Base-by-base conservation (phyloP, 1,139 yeast species). In the Candida pseudocylindracea region DNA sequence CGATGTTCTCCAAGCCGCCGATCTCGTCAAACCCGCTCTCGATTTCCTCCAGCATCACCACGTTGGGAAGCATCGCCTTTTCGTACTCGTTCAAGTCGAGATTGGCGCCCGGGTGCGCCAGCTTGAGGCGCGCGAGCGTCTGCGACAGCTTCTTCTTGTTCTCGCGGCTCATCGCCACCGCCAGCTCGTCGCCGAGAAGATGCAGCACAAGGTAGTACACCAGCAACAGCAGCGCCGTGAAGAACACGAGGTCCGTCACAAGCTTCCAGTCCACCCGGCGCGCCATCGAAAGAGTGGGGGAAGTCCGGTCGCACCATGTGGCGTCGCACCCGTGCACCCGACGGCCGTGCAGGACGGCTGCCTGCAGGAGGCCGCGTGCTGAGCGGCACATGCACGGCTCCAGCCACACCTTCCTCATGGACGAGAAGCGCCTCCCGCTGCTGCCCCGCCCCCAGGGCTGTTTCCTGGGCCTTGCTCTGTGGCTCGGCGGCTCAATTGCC, bases 21-120 rank as follows among this genome's bases (percentile, higher is more conserved):
- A 88, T 68, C 48, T 85, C 94, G 31, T 53, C 60, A 48, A 85
- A 85, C 11, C 69, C 61, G 4, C 75, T 74, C 15, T 65, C 61
- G 32, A 88, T 76, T 39, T 85, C 96, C 2, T 70, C 72, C 0
- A 96, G 93, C 2, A 81, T 67, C 7, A 85, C 73, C 32, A 85
- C 78, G n/a, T 76, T 69, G 24, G 73, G 69, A 37, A 88, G 55
- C 8, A 88, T 66, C 13, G 70, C 60, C 40, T 69, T 70, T 46
- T 88, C 98, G 48, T 85, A 83, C 38, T 75, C 79, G 41, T 68
- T 73, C 33, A 83, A 57, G 10, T 62, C 65, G 7, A 72, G 46
- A 33, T 67, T 63, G 42, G 78, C 51, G 1, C 59, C 64, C 0
- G 93, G 91, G 41, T 74, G 68, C 10, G 58, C 45, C 20, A 52